phyloP scores from a whole-genome alignment of 345 rosid species.

The Gossypium raimondii region DNA sequence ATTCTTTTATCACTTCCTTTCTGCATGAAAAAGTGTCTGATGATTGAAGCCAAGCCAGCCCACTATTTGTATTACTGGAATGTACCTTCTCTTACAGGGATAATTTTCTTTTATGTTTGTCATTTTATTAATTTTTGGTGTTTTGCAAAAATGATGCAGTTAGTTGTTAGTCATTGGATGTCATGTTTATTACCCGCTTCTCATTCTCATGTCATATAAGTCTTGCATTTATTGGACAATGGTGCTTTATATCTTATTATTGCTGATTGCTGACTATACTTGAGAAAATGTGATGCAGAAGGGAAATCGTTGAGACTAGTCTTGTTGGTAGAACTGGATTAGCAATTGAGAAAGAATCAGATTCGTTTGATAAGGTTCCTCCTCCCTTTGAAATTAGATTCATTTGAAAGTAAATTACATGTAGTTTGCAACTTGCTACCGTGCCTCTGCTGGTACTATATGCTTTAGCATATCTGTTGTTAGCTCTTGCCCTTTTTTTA shows the following conservation, averaged over 20 bases:
- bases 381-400: slow-evolving; percentile 9
- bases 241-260: slow-evolving; percentile 13
- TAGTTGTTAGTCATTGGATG: neutral
- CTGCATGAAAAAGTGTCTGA: neutral
- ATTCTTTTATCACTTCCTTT: neutral
- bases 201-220: slow-evolving; percentile 7
- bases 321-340: slow-evolving; percentile 36
- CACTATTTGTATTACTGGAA: neutral
- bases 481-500: neutral
- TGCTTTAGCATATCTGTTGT: neutral
- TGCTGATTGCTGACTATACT: slow-evolving; percentile 8
- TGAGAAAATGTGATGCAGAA: slow-evolving; percentile 45
- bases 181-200: neutral
- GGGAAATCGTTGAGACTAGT: slow-evolving; percentile 34
- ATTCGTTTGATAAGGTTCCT: slow-evolving; percentile 78
- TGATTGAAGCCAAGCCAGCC: neutral
- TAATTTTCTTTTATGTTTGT: neutral
- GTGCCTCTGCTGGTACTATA: neutral
- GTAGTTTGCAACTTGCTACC: neutral
- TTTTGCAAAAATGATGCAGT: neutral
- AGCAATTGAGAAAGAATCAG: slow-evolving; percentile 39
- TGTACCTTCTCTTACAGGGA: neutral
- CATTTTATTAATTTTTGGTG: neutral
- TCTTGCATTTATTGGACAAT: neutral
- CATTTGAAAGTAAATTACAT: neutral